These are phyloP conservation scores for Ustilago vetiveriae DNA, from an alignment of 1,284 basidiomycete species.

Conservation along the genomic window DNA sequence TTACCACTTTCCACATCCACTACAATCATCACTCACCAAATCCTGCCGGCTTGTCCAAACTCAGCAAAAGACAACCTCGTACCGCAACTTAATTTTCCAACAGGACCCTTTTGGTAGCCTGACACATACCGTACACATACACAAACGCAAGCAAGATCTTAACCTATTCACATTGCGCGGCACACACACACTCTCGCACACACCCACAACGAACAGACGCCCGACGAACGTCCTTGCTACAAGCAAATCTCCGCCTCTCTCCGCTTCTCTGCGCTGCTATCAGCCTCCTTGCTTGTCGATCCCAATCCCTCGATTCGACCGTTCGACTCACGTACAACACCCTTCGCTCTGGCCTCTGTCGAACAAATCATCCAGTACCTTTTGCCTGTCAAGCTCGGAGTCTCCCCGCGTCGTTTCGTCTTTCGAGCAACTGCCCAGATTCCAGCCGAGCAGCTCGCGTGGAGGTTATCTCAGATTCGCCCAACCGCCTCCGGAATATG, in stretches of 20 bases:
- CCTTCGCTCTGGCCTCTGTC: too few species aligned
- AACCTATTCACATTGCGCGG: too few species aligned
- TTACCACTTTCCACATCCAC: slow-evolving; percentile 18
- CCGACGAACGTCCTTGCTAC: not conserved
- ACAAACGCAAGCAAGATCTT: too few species aligned
- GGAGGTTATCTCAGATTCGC: slow-evolving; percentile 19
- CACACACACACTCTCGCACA: too few species aligned
- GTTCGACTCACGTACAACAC: too few species aligned
- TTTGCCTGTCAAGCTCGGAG: too few species aligned
- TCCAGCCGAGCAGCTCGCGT: slow-evolving; percentile 21
- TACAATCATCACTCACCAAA: too few species aligned
- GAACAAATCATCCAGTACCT: too few species aligned
- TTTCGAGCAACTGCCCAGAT: slow-evolving; percentile 19
- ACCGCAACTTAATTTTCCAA: not conserved
- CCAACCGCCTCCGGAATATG: slow-evolving; percentile 27
- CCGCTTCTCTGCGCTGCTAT: not conserved
- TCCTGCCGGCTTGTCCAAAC: too few species aligned
- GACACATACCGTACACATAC: not conserved
- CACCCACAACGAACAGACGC: not conserved
- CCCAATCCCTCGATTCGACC: not conserved
- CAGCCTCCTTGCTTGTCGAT: not conserved
- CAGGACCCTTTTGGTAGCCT: not conserved
- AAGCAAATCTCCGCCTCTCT: too few species aligned
- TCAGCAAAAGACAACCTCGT: too few species aligned
- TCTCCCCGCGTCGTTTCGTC: not conserved